A percentile compares a stretch with the other conserved stretches of the same genome.
Evolutionary conservation across 2,329 filamentous ascomycete genomes (phyloP).

Genomic region (Trichoderma aggressivum): DNA sequence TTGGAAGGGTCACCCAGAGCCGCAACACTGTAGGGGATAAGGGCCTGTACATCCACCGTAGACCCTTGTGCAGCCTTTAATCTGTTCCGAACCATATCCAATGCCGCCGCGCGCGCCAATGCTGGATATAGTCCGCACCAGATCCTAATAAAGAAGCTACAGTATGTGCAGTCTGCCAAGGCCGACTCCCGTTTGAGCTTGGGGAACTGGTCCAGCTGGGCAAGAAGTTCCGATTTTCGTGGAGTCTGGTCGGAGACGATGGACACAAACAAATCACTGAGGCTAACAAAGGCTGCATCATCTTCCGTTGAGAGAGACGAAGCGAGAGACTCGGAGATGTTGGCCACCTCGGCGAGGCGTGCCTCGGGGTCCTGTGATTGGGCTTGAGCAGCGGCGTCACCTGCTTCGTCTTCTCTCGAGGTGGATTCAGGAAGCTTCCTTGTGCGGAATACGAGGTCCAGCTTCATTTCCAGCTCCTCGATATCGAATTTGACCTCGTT

Average conservation of each 20-base stretch:
- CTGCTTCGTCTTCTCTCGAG: constrained; percentile 42
- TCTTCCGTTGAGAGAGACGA: constrained; percentile 53
- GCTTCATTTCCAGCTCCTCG: constrained; percentile 68
- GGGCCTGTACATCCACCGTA: constrained; percentile 66
- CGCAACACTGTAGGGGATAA: constrained; percentile 77
- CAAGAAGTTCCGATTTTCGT: constrained; percentile 38
- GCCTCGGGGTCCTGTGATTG: constrained; percentile 39
- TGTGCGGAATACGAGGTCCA: constrained; percentile 66
- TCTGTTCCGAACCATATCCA: constrained; percentile 60
- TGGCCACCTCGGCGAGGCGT: constrained; percentile 39
- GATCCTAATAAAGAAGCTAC: constrained; percentile 72
- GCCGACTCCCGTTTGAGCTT: constrained; percentile 54
- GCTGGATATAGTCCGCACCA: constrained; percentile 71
- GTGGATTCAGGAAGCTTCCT: constrained; percentile 47
- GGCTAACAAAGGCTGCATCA: constrained; percentile 53
- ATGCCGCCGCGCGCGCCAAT: constrained; percentile 63
- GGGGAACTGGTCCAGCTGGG: constrained; percentile 52
- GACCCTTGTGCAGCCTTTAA: constrained; percentile 49
- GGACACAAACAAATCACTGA: constrained; percentile 57
- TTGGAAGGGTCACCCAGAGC: constrained; percentile 73
- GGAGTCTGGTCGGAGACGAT: constrained; percentile 45
- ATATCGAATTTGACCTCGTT: constrained; percentile 68
- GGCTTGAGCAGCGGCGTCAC: constrained; percentile 25
- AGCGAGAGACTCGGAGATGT: constrained; percentile 37
- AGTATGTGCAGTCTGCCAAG: constrained; percentile 60